A percentile compares a stretch with the other conserved stretches of the same genome.
Evolutionary conservation across 2,329 filamentous ascomycete species (phyloP).

Genomic region (Endoconidiophora laricicola): DNA sequence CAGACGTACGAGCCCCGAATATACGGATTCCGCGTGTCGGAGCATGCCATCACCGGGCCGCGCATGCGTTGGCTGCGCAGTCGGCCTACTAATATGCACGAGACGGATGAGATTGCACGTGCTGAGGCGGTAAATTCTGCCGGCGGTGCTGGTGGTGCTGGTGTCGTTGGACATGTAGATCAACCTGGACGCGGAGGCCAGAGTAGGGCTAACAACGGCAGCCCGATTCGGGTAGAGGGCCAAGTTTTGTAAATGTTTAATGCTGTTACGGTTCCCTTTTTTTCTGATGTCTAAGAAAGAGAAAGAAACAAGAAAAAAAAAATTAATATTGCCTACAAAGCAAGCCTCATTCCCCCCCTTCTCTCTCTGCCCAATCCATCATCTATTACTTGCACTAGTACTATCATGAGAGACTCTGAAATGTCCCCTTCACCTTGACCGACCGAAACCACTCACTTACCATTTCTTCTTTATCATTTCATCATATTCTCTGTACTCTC

Average conservation of each 20-base stretch:
- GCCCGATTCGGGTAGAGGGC: constrained; percentile 9
- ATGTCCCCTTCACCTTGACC: too few relatives aligned
- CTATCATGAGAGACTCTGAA: too few relatives aligned
- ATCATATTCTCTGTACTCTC: too few relatives aligned
- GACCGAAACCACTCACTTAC: too few relatives aligned
- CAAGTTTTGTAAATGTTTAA: neutral
- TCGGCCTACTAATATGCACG: constrained; percentile 61
- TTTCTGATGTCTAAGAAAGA: neutral
- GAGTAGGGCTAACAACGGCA: constrained; percentile 6
- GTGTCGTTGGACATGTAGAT: neutral
- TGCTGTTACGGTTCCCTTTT: neutral
- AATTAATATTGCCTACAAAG: too few relatives aligned
- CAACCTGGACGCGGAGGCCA: neutral
- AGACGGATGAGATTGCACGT: constrained; percentile 61
- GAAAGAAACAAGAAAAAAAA: neutral
- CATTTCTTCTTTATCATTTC: too few relatives aligned
- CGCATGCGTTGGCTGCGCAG: constrained; percentile 93
- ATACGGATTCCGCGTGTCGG: constrained; percentile 89
- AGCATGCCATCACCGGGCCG: constrained; percentile 74
- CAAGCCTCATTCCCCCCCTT: too few relatives aligned
- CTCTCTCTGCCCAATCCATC: too few relatives aligned
- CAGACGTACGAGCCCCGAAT: constrained; percentile 91
- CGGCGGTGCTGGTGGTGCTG: neutral
- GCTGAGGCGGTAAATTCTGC: constrained; percentile 25
- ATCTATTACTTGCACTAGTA: too few relatives aligned